Base-by-base conservation (phyloP, 1,139 yeast species). In the Sugiyamaella paludigena region DNA sequence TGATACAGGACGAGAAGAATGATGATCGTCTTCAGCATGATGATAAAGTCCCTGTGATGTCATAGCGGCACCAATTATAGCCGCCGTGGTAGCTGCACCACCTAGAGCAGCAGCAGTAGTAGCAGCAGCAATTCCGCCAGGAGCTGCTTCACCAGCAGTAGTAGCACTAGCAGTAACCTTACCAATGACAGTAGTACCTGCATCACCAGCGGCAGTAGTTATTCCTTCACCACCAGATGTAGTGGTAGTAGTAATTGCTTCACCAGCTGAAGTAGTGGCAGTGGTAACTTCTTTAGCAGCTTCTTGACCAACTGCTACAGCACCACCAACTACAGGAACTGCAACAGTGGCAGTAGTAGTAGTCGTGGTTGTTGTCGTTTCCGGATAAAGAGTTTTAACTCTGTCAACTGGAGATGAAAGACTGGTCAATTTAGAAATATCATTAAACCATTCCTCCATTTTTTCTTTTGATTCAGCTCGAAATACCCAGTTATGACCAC, bases 401-500 rank as follows among this genome's bases (percentile, higher is more conserved):
- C 64, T 53, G 26, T 55, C 61, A 7, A 47, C 52, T 34, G 70
- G 65, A 9, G 72, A 32, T 16, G 49, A 34, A 19, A 54, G 32
- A 15, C 27, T 68, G 7, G 88, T 85, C 60, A 88, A 73, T 38
- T 74, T 74, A 61, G 81, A 81, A 56, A 91, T 75, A 63, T 87
- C 95, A 55, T 79, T 78, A 66, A 79, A 87, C 98, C 98, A 92
- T 27, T 76, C 79, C 62, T 84, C 80, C 91, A 89, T 85, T 43
- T 78, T 72, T 41, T 81, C 84, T 61, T 85, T 85, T 40, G 84
- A 79, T 62, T 86, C 91, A 24, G 95, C 84, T 60, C 96, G 77
- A 71, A 92, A 91, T 9, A 89, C 95, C 88, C 94, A 89, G 62
- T 88, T 89, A 69, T 91, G 97, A 45, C 88, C 87, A 62, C 88